Base-by-base conservation (phyloP, 2,329 filamentous ascomycete species). In the Cercospora sp. region DNA sequence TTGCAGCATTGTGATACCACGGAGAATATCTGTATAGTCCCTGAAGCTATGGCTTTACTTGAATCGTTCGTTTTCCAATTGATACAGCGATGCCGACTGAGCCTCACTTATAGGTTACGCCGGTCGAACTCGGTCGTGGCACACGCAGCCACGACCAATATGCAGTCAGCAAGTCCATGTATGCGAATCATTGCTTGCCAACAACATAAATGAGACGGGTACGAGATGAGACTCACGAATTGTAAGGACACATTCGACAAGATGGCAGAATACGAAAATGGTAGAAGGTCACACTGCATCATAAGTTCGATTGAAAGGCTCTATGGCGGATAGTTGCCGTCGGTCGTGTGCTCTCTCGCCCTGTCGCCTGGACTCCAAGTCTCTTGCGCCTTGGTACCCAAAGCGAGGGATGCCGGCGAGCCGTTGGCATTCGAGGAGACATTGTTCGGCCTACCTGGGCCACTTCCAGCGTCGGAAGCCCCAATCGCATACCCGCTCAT, bases 351-450 rank as follows among this genome's bases (percentile, higher is more conserved):
- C 51, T 71, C 55, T 37, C 66, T 59, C 32, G 60, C 69, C 10
- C 68, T 66, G 70, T 87, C 85, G 65, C 78, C 80, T 28, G 78
- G 77, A 71, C 83, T 84, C 94, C 93, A 97, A 2, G 92, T 97
- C 62, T 93, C 91, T 78, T 97, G 91, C 78, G 94, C 91, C 77
- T 88, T 93, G 1, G 92, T 97, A 7, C 93, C 92, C 0, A 90
- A 90, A 18, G 91, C 87, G 67, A 96, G 81, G 88, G 69, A 69
- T 34, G 70, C 70, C 5, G 74, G 69, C 49, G 69, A 66, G 30
- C 72, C 70, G 51, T 74, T 73, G 45, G 53, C 65, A 43, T 49
- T 61, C 7, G 68, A 67, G 6, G 70, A 68, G 10, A 63, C 62
- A n/a, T 43, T 66, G 28, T 69, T 21, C 30, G 74, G 72, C 65